Percentiles rank a stretch among this genome's conserved stretches.
Conservation (phyloP, 2,329 filamentous ascomycete species). For the Fusarium chaquense region DNA sequence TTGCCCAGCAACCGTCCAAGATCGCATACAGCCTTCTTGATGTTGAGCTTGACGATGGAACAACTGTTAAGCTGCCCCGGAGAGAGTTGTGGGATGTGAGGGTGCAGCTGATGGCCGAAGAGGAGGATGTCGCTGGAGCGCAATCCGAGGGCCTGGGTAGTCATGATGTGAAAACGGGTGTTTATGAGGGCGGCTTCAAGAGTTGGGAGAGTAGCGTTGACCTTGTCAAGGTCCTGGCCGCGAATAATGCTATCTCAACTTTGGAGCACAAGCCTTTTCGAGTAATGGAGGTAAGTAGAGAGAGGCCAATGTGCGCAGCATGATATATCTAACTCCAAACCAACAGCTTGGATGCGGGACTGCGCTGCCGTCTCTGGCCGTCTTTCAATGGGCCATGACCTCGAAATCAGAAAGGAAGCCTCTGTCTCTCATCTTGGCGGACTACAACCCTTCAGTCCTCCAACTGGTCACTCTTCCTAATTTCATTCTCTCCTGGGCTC, state of each 20-base stretch:
- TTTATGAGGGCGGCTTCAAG: slow-evolving; percentile 91
- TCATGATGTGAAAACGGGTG: slow-evolving; percentile 82
- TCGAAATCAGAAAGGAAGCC: slow-evolving; percentile 39
- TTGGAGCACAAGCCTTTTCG: slow-evolving; percentile 54
- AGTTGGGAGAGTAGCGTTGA: slow-evolving; percentile 90
- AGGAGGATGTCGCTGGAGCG: slow-evolving; percentile 58
- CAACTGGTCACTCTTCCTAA: slow-evolving; percentile 85
- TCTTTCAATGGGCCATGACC: slow-evolving; percentile 71
- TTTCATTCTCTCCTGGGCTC: slow-evolving; percentile 76
- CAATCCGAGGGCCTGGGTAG: slow-evolving; percentile 66
- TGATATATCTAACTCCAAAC: slow-evolving; percentile 31
- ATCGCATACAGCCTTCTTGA: slow-evolving; percentile 75
- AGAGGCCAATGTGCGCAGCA: not conserved
- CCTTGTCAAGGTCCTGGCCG: slow-evolving; percentile 75
- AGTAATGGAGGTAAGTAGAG: slow-evolving; percentile 65
- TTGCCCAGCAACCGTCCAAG: slow-evolving; percentile 76
- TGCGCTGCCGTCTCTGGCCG: slow-evolving; percentile 76
- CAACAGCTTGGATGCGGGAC: slow-evolving; percentile 81
- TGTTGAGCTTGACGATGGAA: slow-evolving; percentile 68
- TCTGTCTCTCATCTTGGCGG: slow-evolving; percentile 75
- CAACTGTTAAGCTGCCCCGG: slow-evolving; percentile 70
- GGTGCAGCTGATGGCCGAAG: slow-evolving; percentile 83
- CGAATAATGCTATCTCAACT: slow-evolving; percentile 53
- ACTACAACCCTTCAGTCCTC: slow-evolving; percentile 84
- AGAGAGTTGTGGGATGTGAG: slow-evolving; percentile 86